A percentile compares a stretch with the other conserved stretches of the same genome.
These are phyloP conservation scores for Populus hybrid DNA, from an alignment of 441 rosid genomes.

Conservation along the genomic window DNA sequence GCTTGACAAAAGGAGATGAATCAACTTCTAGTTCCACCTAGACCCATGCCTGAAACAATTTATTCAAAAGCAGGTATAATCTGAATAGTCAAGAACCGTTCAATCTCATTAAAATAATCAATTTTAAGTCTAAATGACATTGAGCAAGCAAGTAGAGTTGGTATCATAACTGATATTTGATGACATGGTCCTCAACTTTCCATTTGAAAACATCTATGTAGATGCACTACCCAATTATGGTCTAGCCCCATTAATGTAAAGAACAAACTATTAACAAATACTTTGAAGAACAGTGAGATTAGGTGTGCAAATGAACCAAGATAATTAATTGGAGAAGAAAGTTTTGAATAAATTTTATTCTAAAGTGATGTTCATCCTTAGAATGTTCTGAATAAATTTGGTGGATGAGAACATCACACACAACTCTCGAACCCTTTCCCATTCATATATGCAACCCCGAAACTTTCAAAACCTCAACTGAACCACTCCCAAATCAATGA, in stretches of 20 bases:
- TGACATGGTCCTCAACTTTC: constrained; percentile 1
- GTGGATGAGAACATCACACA: too few species aligned
- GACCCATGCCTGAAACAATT: constrained; percentile 89
- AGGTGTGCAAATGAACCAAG: not conserved
- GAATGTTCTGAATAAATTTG: too few species aligned
- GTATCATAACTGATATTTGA: not conserved
- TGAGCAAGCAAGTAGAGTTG: too few species aligned
- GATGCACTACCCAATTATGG: constrained; percentile 4
- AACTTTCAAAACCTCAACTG: too few species aligned
- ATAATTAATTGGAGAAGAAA: not conserved
- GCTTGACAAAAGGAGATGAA: constrained; percentile 26
- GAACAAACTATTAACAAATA: not conserved
- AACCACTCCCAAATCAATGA: too few species aligned
- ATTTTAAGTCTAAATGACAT: not conserved
- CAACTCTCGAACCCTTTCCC: too few species aligned
- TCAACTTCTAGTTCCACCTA: constrained; percentile 89
- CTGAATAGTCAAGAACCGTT: constrained; percentile 37
- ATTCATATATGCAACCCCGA: too few species aligned
- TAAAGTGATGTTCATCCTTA: not conserved
- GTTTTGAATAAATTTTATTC: not conserved
- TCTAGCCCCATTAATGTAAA: not conserved
- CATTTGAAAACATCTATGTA: constrained; percentile 1
- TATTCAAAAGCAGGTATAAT: constrained; percentile 96
- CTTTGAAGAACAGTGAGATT: not conserved
- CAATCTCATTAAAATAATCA: constrained; percentile 2